Conservation (phyloP, 768 basidiomycete species). For the Lyophyllum decastes region DNA sequence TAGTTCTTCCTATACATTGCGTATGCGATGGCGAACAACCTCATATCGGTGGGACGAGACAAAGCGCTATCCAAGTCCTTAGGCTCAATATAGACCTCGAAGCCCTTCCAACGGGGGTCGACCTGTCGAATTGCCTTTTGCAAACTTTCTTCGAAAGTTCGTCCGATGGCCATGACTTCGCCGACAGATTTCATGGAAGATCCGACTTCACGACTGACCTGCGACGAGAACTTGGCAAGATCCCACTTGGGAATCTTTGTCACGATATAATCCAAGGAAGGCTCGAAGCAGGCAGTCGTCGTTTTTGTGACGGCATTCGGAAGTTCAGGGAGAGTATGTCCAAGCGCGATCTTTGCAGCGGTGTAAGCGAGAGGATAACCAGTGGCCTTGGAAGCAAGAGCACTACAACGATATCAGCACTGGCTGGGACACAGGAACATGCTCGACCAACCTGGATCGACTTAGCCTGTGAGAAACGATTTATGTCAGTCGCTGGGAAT, state of each 20-base stretch:
- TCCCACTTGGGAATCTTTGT: slow-evolving; percentile 99
- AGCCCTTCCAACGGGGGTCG: slow-evolving; percentile 95
- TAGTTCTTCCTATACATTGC: slow-evolving; percentile 96
- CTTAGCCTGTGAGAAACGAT: slow-evolving; percentile 48
- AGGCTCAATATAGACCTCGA: slow-evolving; percentile 90
- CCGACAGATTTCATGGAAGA: slow-evolving; percentile 99
- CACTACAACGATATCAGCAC: slow-evolving; percentile 43
- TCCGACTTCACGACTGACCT: slow-evolving; percentile 93
- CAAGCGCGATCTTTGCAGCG: slow-evolving; percentile 97
- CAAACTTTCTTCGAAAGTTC: slow-evolving; percentile 97
- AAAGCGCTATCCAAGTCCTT: slow-evolving; percentile 84
- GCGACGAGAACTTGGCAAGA: slow-evolving; percentile 92
- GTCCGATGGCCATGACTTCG: slow-evolving; percentile 99
- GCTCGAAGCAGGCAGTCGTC: slow-evolving; percentile 98
- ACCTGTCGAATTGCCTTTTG: slow-evolving; percentile 99
- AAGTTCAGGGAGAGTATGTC: slow-evolving; percentile 94
- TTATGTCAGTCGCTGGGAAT: neutral
- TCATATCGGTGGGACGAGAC: slow-evolving; percentile 87
- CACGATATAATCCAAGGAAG: slow-evolving; percentile 98
- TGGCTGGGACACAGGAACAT: neutral
- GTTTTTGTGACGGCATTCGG: slow-evolving; percentile 99
- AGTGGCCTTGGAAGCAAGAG: slow-evolving; percentile 97
- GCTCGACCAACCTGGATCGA: slow-evolving; percentile 66
- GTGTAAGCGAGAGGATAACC: slow-evolving; percentile 99
- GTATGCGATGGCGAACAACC: slow-evolving; percentile 95